These are phyloP conservation scores for Penicillium sp. DNA, from an alignment of 2,329 filamentous ascomycete genomes.

Conservation along the genomic window DNA sequence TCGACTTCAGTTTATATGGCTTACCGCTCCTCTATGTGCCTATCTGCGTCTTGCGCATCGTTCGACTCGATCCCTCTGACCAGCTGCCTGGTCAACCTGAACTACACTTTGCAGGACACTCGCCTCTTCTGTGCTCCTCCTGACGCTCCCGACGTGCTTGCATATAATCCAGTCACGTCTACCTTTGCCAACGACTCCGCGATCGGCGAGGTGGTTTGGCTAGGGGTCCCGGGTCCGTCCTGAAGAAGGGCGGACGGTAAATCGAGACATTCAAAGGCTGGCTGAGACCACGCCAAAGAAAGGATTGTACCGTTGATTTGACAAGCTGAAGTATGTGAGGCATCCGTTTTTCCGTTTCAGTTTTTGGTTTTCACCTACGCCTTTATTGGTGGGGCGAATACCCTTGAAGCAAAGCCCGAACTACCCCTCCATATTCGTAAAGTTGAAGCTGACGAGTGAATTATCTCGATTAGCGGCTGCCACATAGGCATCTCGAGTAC, in stretches of 20 bases:
- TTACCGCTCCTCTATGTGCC: constrained; percentile 34
- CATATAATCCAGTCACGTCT: constrained; percentile 13
- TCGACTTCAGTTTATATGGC: not conserved
- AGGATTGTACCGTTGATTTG: constrained; percentile 10
- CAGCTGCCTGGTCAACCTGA: constrained; percentile 25
- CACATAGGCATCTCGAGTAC: constrained; percentile 13
- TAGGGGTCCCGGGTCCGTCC: constrained; percentile 48
- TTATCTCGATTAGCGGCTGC: constrained; percentile 9
- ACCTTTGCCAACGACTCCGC: constrained; percentile 21
- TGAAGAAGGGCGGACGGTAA: constrained; percentile 50
- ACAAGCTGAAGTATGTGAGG: constrained; percentile 16
- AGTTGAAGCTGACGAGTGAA: constrained; percentile 8
- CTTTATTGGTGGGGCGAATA: constrained; percentile 16
- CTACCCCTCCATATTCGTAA: constrained; percentile 17
- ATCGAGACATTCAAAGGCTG: constrained; percentile 19
- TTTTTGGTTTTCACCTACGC: constrained; percentile 6
- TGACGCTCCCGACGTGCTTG: constrained; percentile 11
- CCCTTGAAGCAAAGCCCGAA: constrained; percentile 7
- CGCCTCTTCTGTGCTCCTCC: constrained; percentile 13
- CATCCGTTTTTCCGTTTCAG: not conserved
- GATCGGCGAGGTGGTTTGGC: constrained; percentile 38
- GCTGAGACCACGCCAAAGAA: constrained; percentile 8
- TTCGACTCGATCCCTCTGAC: constrained; percentile 25
- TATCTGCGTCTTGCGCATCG: constrained; percentile 26
- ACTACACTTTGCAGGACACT: constrained; percentile 15